phyloP scores from a whole-genome alignment of 345 rosid genomes.

The Gossypium turneri region DNA sequence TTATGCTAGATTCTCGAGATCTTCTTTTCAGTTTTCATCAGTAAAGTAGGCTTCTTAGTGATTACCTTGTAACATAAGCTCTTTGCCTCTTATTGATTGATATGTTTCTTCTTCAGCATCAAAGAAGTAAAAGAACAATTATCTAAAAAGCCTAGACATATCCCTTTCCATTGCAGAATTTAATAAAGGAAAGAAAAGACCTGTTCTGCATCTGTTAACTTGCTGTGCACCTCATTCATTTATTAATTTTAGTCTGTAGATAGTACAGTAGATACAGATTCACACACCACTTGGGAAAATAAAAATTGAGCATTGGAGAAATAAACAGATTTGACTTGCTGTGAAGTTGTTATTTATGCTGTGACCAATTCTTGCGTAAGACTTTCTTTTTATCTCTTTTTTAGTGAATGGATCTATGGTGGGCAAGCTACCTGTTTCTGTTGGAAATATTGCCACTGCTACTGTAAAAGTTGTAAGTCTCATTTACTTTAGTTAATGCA shows the following conservation, averaged over 20 bases:
- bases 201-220: not conserved
- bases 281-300: not conserved
- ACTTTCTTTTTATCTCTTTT: constrained; percentile 23
- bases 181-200: not conserved
- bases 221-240: not conserved
- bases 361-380: constrained; percentile 4
- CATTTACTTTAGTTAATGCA: constrained; percentile 7
- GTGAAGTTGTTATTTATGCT: constrained; percentile 3
- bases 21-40: not conserved
- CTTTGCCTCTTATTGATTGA: constrained; percentile 7
- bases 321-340: not conserved
- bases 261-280: not conserved
- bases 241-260: not conserved
- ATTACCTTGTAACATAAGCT: not conserved
- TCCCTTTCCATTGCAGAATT: not conserved
- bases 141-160: not conserved
- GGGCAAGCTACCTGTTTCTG: constrained; percentile 65
- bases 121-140: not conserved
- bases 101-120: constrained; percentile 6
- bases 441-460: constrained; percentile 67
- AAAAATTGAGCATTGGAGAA: constrained; percentile 2
- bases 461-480: constrained; percentile 88
- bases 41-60: not conserved
- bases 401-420: constrained; percentile 62
- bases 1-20: not conserved